phyloP scores from a whole-genome alignment of 768 basidiomycete species.

The Suillus paluster region DNA sequence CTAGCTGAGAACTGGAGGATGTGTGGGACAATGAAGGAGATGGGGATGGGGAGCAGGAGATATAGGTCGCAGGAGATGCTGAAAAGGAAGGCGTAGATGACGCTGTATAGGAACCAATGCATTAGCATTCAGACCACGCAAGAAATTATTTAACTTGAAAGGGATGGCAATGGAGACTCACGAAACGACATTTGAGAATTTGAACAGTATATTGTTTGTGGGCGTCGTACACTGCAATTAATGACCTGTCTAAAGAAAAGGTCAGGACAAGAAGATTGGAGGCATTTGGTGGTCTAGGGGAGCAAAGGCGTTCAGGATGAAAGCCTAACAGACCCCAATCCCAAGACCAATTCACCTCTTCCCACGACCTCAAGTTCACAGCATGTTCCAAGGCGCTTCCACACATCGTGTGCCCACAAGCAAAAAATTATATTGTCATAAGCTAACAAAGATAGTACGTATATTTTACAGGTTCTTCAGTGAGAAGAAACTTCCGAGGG shows the following conservation, averaged over 20 bases:
- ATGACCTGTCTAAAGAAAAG: conserved; percentile 21
- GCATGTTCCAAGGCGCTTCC: neutral
- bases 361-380: neutral
- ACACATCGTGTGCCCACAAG: neutral
- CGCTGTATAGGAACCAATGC: conserved; percentile 11
- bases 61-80: conserved; percentile 14
- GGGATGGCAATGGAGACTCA: conserved; percentile 12
- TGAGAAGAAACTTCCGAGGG: conserved; percentile 19
- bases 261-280: conserved; percentile 17
- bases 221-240: conserved; percentile 16
- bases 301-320: conserved; percentile 16
- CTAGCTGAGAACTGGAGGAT: conserved; percentile 16
- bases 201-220: conserved; percentile 15
- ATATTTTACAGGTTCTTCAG: neutral
- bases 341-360: conserved; percentile 3
- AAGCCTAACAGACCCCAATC: conserved; percentile 4
- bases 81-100: conserved; percentile 13
- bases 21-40: conserved; percentile 17
- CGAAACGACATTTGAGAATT: conserved; percentile 15
- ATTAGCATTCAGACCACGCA: conserved; percentile 16
- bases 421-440: conserved; percentile 5
- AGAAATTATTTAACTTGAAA: conserved; percentile 7
- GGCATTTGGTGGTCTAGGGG: conserved; percentile 40
- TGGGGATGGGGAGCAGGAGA: conserved; percentile 19
- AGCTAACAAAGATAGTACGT: neutral